Percentiles rank a stretch among this genome's conserved stretches.
phyloP scores from a whole-genome alignment of 148 eudicot genomes.

The Silene conica region DNA sequence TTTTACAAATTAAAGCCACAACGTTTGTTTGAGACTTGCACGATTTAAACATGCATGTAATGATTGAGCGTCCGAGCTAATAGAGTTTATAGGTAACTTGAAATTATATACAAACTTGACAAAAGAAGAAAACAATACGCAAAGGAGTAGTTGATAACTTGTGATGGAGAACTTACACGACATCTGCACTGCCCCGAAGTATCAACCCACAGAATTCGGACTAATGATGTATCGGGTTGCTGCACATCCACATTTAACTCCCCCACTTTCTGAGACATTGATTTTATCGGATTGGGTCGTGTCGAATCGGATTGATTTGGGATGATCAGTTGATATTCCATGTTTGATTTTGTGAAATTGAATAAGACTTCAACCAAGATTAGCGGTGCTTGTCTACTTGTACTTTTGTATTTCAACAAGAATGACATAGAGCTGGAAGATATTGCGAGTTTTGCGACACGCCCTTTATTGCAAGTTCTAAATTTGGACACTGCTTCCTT shows the following conservation, averaged over 20 bases:
- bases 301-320: background rate
- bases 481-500: too few species aligned
- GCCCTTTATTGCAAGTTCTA: too few species aligned
- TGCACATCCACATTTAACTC: conserved; percentile 7
- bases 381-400: background rate
- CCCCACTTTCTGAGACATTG: background rate
- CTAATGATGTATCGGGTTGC: conserved; percentile 39
- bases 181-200: conserved; percentile 90
- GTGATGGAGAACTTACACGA: conserved; percentile 52
- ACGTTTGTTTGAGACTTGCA: too few species aligned
- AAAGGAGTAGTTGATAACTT: too few species aligned
- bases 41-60: too few species aligned
- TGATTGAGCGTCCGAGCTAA: too few species aligned
- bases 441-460: too few species aligned
- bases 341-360: background rate
- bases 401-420: background rate
- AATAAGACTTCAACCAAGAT: background rate
- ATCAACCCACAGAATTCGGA: conserved; percentile 84
- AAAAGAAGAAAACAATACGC: too few species aligned
- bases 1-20: too few species aligned
- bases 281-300: background rate
- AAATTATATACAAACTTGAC: too few species aligned
- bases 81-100: too few species aligned
- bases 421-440: background rate
- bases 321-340: background rate